Evolutionary conservation across 345 rosid species (phyloP).

Genomic region (Balakata baccata): DNA sequence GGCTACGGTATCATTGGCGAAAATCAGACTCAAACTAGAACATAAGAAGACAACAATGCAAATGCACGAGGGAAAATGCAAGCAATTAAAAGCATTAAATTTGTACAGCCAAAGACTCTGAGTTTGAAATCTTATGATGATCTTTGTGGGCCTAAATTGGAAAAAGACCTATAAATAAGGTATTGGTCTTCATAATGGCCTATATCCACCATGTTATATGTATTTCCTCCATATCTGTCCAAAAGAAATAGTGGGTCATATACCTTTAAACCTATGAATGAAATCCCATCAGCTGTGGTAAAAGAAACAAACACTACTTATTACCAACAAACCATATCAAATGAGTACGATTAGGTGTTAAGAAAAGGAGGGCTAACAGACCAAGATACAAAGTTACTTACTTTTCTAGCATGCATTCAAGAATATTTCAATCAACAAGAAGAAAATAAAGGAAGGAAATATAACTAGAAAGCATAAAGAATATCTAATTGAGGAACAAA

Average conservation of each 20-base stretch:
- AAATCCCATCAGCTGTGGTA: background rate
- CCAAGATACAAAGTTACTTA: background rate
- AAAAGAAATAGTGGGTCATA: background rate
- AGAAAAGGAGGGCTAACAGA: background rate
- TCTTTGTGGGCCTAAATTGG: background rate
- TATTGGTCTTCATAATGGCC: background rate
- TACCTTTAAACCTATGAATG: background rate
- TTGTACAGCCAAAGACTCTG: background rate
- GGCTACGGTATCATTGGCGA: slow-evolving; percentile 26
- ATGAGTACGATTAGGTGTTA: too few relatives aligned
- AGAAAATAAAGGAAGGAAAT: too few relatives aligned
- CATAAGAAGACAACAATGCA: background rate
- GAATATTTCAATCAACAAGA: background rate
- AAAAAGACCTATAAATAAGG: background rate
- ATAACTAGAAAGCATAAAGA: background rate
- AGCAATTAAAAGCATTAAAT: background rate
- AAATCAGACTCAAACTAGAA: slow-evolving; percentile 18
- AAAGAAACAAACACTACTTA: background rate
- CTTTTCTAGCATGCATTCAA: slow-evolving; percentile 6
- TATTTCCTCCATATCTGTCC: background rate
- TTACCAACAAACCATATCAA: background rate
- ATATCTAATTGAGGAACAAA: background rate
- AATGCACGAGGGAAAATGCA: background rate
- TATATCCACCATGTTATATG: background rate
- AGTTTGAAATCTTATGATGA: slow-evolving; percentile 7